Conservation (phyloP, 768 basidiomycete genomes). For the Russula earlei region DNA sequence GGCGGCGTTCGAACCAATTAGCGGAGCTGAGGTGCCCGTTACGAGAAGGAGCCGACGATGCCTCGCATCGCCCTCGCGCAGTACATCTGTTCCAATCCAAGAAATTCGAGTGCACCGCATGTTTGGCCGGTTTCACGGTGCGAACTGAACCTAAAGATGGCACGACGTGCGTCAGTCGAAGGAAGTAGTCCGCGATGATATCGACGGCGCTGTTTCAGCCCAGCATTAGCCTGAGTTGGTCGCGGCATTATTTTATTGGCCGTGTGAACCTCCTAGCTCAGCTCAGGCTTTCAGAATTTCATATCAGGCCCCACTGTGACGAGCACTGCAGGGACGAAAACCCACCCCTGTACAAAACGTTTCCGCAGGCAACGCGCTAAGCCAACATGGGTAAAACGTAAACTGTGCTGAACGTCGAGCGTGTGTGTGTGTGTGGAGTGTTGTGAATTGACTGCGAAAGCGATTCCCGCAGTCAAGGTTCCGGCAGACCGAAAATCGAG, state of each 20-base stretch:
- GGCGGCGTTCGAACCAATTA: neutral
- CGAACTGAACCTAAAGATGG: neutral
- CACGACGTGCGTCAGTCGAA: neutral
- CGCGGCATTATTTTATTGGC: neutral
- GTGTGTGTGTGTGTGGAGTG: neutral
- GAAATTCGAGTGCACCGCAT: neutral
- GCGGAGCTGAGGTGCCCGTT: neutral
- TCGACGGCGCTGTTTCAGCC: neutral
- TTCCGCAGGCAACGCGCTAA: neutral
- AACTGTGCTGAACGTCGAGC: neutral
- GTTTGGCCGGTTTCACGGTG: neutral
- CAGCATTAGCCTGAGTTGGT: neutral
- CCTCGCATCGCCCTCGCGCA: neutral
- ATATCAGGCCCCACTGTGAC: neutral
- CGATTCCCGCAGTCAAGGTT: too few species aligned
- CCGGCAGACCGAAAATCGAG: too few species aligned
- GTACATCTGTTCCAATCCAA: neutral
- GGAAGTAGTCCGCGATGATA: neutral
- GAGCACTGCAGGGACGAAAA: too few species aligned
- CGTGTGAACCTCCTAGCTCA: conserved; percentile 2
- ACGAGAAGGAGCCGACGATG: neutral
- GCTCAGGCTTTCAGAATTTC: neutral
- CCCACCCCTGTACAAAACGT: neutral
- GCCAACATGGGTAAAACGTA: neutral
- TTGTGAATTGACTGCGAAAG: neutral